phyloP scores from a whole-genome alignment of 1,284 basidiomycete genomes.

The Trichosporon sp. region DNA sequence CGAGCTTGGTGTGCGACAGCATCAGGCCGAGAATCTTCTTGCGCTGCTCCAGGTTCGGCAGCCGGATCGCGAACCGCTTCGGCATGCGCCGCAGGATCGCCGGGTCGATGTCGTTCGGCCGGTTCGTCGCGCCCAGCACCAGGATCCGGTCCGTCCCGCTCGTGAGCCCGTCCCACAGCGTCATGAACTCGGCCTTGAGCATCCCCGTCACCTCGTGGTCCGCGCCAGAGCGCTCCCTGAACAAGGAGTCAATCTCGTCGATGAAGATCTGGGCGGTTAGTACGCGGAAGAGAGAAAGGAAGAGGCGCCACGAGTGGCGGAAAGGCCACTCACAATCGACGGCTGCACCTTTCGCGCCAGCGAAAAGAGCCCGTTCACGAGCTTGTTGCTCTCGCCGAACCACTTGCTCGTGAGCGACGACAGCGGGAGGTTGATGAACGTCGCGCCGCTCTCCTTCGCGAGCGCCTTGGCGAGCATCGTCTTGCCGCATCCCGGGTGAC shows the following conservation, averaged over 20 bases:
- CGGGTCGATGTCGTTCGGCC: slow-evolving; percentile 79
- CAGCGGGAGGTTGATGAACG: slow-evolving; percentile 84
- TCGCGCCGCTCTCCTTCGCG: slow-evolving; percentile 93
- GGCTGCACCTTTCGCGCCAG: slow-evolving; percentile 71
- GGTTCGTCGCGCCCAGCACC: slow-evolving; percentile 92
- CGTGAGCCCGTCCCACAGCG: slow-evolving; percentile 96
- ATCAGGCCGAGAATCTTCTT: slow-evolving; percentile 85
- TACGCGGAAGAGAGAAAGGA: neutral
- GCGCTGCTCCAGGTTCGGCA: slow-evolving; percentile 78
- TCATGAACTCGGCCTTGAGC: slow-evolving; percentile 99
- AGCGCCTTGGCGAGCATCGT: slow-evolving; percentile 94
- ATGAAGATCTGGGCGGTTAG: slow-evolving; percentile 59
- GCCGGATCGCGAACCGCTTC: slow-evolving; percentile 85
- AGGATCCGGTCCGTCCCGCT: slow-evolving; percentile 75
- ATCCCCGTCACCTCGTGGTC: slow-evolving; percentile 98
- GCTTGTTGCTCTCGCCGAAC: slow-evolving; percentile 98
- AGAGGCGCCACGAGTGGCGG: neutral
- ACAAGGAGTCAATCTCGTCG: slow-evolving; percentile 81
- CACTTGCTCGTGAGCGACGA: slow-evolving; percentile 72
- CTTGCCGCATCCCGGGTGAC: slow-evolving; percentile 89
- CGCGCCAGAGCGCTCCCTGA: slow-evolving; percentile 75
- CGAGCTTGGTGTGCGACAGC: slow-evolving; percentile 70
- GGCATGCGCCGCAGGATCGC: slow-evolving; percentile 96
- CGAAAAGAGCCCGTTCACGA: slow-evolving; percentile 79
- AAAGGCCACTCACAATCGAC: slow-evolving; percentile 54